phyloP scores from a whole-genome alignment of 495 filamentous ascomycete genomes.

The Delitschia confertaspora region DNA sequence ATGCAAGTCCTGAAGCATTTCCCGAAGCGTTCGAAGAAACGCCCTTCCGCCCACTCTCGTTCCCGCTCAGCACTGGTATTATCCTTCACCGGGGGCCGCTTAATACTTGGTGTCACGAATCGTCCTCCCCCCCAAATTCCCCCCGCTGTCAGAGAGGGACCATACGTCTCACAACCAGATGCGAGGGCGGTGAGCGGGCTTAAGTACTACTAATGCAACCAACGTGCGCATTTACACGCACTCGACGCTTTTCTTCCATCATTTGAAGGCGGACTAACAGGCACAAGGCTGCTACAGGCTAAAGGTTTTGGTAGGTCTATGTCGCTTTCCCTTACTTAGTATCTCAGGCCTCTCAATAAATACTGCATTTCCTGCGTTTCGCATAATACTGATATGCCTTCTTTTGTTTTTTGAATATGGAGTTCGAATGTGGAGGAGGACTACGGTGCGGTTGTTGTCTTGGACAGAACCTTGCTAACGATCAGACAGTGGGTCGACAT shows the following conservation, averaged over 20 bases:
- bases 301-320: conserved; percentile 11
- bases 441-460: too few relatives aligned
- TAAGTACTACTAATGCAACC: conserved; percentile 28
- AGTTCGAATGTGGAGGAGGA: too few relatives aligned
- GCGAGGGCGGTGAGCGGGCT: conserved; percentile 20
- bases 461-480: too few relatives aligned
- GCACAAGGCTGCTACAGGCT: conserved; percentile 27
- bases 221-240: conserved; percentile 9
- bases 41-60: conserved; percentile 2
- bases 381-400: background rate
- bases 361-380: background rate
- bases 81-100: conserved; percentile 19
- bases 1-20: too few relatives aligned
- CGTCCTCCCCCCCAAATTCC: conserved; percentile 6
- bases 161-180: conserved; percentile 17
- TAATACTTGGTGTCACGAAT: conserved; percentile 6
- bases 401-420: too few relatives aligned
- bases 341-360: background rate
- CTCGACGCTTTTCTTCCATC: conserved; percentile 5
- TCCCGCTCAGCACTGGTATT: conserved; percentile 2
- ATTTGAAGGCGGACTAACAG: conserved; percentile 16
- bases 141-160: conserved; percentile 3
- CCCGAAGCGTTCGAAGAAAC: too few relatives aligned
- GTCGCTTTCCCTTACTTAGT: background rate
- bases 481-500: too few relatives aligned